Evolutionary conservation across 2,329 filamentous ascomycete species (phyloP), one percentile per base, ranked within the genome.

Genomic region (Paecilomyces sp.): DNA sequence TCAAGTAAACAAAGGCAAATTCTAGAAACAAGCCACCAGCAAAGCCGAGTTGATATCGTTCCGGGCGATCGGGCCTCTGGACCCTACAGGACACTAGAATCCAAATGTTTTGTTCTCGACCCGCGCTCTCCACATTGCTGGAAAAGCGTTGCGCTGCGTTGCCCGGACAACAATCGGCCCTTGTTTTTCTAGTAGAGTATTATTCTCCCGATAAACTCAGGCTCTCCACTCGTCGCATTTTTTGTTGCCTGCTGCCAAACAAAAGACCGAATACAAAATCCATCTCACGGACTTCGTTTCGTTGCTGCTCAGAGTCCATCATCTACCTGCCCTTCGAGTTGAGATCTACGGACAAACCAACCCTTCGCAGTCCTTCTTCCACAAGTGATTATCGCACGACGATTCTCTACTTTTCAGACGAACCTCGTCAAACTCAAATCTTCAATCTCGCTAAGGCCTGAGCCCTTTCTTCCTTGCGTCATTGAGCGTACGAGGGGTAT

Each of bases 121-220:
- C 36, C 36, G 9, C 51, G 22, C 12, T 30, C 18, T 53, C 54
- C 54, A 52, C 59, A 63, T 59, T 28, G 13, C 41, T 47, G 41
- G 41, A 18, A 47, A 47, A 47, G 41, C n/a, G 41, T 47, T 18
- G n/a, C 41, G n/a, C 25, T 54, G 33, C 36, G 73, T 76, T 76
- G 74, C 74, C 68, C 61, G 64, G 71, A 64, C 72, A 75, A 76
- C 73, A 75, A 76, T 76, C 74, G 61, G 64, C 56, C 62, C 61
- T 61, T 33, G 51, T 57, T 59, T 55, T 22, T 47, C 33, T 55
- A 56, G 34, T 52, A 57, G 41, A 7, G 3, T 28, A 28, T 28
- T 28, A 22, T 58, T 58, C 57, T 50, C 34, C 41, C 36, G 57
- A 47, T 54, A 59, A 58, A 22, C 13, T 41, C 41, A 47, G 2